Percentiles rank a stretch among this genome's conserved stretches.
These are phyloP conservation scores for Cucumis sativus DNA, from an alignment of 306 rosid genomes.

Conservation along the genomic window DNA sequence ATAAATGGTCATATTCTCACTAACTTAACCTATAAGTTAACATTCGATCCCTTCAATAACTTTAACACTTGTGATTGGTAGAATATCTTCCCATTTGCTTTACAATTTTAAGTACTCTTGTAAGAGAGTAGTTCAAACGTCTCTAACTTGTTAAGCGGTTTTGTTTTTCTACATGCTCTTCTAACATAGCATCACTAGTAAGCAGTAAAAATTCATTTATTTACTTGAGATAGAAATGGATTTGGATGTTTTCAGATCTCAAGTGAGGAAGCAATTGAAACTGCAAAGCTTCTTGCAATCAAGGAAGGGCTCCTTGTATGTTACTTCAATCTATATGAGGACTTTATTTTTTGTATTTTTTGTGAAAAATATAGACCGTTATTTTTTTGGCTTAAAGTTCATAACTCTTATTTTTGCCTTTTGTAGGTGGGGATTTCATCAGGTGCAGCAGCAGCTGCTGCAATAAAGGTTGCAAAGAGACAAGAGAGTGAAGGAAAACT, in stretches of 20 bases:
- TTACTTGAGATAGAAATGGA: neutral
- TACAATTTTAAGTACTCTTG: neutral
- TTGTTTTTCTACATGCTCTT: neutral
- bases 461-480: slow-evolving; percentile 50
- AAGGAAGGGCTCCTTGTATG: slow-evolving; percentile 81
- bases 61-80: too few species aligned
- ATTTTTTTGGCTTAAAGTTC: neutral
- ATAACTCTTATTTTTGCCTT: neutral
- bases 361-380: neutral
- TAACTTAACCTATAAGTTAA: neutral
- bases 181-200: neutral
- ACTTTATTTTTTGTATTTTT: neutral
- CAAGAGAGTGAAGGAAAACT: slow-evolving; percentile 72
- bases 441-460: slow-evolving; percentile 71
- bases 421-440: slow-evolving; percentile 75
- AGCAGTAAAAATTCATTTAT: neutral
- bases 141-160: neutral
- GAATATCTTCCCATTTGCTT: too few species aligned
- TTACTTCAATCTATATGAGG: neutral
- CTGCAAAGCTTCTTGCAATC: slow-evolving; percentile 47
- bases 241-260: slow-evolving; percentile 23
- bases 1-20: neutral
- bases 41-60: neutral
- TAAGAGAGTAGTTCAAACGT: neutral
- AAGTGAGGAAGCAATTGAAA: slow-evolving; percentile 64